Percentiles rank a stretch among this genome's conserved stretches.
phyloP scores from a whole-genome alignment of 257 asterid species.

The Datura wrightii region DNA sequence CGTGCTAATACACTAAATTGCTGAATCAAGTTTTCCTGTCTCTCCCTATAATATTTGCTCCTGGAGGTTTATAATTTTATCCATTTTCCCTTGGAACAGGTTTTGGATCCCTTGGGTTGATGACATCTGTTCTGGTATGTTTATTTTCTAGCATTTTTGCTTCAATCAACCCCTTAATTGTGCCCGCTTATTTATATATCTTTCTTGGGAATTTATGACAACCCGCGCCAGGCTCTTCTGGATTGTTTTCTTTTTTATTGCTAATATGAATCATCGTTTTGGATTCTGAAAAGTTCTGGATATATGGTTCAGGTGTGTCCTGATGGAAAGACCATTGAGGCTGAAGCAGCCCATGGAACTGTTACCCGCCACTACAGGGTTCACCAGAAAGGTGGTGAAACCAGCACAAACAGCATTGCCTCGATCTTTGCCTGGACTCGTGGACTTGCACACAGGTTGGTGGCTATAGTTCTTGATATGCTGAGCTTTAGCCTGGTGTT shows the following conservation, averaged over 20 bases:
- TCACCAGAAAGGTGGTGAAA: conserved; percentile 99
- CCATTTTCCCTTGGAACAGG: conserved; percentile 53
- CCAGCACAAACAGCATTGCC: conserved; percentile 99
- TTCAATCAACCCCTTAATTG: neutral
- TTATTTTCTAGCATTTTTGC: neutral
- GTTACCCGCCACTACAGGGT: conserved; percentile 98
- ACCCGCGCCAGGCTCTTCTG: neutral
- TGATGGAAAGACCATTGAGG: conserved; percentile 98
- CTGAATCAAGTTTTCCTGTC: neutral
- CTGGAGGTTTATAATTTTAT: neutral
- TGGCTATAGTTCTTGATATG: neutral
- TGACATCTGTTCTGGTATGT: conserved; percentile 98
- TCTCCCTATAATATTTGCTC: conserved; percentile 9
- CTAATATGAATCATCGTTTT: neutral
- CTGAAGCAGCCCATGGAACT: conserved; percentile 99
- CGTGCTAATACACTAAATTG: neutral
- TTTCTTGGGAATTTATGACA: neutral
- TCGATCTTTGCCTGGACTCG: conserved; percentile 99
- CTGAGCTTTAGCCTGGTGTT: neutral
- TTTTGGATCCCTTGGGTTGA: conserved; percentile 98
- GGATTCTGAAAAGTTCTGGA: neutral
- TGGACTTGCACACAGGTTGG: conserved; percentile 96
- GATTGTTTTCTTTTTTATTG: neutral
- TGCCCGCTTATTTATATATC: neutral
- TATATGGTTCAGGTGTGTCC: conserved; percentile 79